Percentiles rank a stretch among this genome's conserved stretches.
Conservation (phyloP, 1,139 yeast genomes). For the Yamadazyma atlantica region DNA sequence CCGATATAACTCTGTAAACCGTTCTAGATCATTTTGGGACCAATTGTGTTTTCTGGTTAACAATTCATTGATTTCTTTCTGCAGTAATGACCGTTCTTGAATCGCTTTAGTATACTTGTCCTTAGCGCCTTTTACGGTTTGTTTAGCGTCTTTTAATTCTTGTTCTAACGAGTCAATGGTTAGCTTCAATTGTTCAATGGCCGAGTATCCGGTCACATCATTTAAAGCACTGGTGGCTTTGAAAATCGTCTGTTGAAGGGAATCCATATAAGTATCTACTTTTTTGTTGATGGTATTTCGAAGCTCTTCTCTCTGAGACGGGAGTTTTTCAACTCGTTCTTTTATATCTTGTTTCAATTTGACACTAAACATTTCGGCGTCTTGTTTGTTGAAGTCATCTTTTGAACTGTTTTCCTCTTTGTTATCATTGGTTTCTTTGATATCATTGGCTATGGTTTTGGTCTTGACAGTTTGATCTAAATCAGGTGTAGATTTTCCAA, state of each 20-base stretch:
- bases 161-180: conserved; percentile 54
- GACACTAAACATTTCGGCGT: not conserved
- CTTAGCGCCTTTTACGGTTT: conserved; percentile 51
- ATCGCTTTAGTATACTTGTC: conserved; percentile 61
- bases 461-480: conserved; percentile 8
- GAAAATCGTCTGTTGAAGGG: conserved; percentile 63
- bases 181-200: conserved; percentile 70
- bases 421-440: too few relatives aligned
- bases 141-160: conserved; percentile 51
- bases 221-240: conserved; percentile 76
- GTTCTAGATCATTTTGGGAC: conserved; percentile 74
- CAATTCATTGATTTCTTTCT: conserved; percentile 83
- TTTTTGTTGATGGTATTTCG: conserved; percentile 23
- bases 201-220: conserved; percentile 89
- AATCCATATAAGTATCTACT: conserved; percentile 56
- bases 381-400: too few relatives aligned
- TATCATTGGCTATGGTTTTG: not conserved
- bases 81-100: conserved; percentile 65
- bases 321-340: conserved; percentile 20
- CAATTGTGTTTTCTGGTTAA: conserved; percentile 83
- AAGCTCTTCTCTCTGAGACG: conserved; percentile 29
- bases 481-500: conserved; percentile 17
- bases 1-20: conserved; percentile 78
- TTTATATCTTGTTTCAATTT: conserved; percentile 5
- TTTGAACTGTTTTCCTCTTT: not conserved